A percentile compares a stretch with the other conserved stretches of the same genome.
Conservation (phyloP, 2,329 filamentous ascomycete genomes). For the Aureobasidium sp. region DNA sequence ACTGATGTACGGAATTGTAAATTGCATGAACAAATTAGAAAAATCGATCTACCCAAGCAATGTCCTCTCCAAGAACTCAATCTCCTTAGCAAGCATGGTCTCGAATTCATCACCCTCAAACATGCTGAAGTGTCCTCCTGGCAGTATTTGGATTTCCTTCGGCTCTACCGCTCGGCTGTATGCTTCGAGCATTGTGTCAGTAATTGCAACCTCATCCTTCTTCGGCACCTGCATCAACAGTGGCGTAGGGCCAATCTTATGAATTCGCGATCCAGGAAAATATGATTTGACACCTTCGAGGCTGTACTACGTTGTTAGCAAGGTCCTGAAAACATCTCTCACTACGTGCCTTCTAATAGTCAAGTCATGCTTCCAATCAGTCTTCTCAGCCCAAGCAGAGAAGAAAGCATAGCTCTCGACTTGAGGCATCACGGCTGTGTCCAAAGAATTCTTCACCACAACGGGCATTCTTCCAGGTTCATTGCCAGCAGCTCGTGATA, state of each 20-base stretch:
- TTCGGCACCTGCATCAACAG: slow-evolving; percentile 32
- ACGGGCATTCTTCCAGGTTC: slow-evolving; percentile 8
- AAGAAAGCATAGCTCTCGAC: slow-evolving; percentile 33
- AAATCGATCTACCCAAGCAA: neutral
- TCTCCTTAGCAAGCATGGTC: slow-evolving; percentile 27
- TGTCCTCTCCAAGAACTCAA: slow-evolving; percentile 26
- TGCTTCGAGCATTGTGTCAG: slow-evolving; percentile 31
- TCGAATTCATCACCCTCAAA: slow-evolving; percentile 27
- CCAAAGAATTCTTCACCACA: slow-evolving; percentile 21
- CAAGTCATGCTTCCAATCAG: slow-evolving; percentile 34
- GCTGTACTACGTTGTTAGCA: slow-evolving; percentile 10
- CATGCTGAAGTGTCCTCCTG: slow-evolving; percentile 36
- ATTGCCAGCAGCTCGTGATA: slow-evolving; percentile 9
- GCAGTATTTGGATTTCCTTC: slow-evolving; percentile 33
- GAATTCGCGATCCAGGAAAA: slow-evolving; percentile 27
- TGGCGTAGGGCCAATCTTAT: slow-evolving; percentile 34
- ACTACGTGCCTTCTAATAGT: slow-evolving; percentile 22
- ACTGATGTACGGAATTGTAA: too few relatives aligned
- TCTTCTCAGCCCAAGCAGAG: slow-evolving; percentile 27
- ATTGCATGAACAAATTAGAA: too few relatives aligned
- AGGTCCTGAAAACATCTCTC: too few relatives aligned
- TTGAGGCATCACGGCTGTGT: slow-evolving; percentile 29
- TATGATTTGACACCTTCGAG: slow-evolving; percentile 25
- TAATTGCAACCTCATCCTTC: slow-evolving; percentile 30
- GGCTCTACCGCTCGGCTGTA: slow-evolving; percentile 33